Conservation (phyloP, 768 basidiomycete genomes). For the Leucosporidium yakuticum region DNA sequence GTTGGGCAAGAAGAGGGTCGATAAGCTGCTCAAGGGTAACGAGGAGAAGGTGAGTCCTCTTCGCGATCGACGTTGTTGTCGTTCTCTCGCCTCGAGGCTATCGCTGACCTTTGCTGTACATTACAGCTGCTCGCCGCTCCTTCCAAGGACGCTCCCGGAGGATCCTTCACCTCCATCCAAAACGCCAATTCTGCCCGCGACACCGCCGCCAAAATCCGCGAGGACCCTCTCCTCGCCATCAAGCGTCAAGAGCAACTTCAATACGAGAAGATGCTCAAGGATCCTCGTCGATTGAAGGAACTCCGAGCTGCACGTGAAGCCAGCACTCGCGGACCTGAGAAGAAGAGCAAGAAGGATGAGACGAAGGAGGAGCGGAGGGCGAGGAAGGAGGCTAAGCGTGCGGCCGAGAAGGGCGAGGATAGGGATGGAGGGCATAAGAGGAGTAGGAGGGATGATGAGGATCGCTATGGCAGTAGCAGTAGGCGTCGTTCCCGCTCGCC, state of each 20-base stretch:
- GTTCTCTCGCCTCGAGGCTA: background rate
- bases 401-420: slow-evolving; percentile 47
- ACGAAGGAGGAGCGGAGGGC: slow-evolving; percentile 64
- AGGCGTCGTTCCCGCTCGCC: no score
- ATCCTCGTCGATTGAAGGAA: slow-evolving; percentile 75
- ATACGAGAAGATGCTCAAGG: slow-evolving; percentile 58
- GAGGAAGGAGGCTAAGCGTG: slow-evolving; percentile 52
- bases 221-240: slow-evolving; percentile 94
- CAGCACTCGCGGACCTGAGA: background rate
- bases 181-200: slow-evolving; percentile 88
- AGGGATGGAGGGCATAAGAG: slow-evolving; percentile 36
- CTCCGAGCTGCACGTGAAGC: slow-evolving; percentile 41
- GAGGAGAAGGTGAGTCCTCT: slow-evolving; percentile 60
- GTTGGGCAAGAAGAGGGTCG: slow-evolving; percentile 93
- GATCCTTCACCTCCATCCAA: slow-evolving; percentile 43
- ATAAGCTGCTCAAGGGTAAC: slow-evolving; percentile 85
- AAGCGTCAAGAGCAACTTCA: slow-evolving; percentile 96
- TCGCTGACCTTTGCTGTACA: background rate
- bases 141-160: slow-evolving; percentile 3
- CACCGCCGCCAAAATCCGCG: slow-evolving; percentile 85
- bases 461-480: slow-evolving; percentile 38
- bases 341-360: slow-evolving; percentile 68
- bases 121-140: slow-evolving; percentile 22
- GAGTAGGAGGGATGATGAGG: slow-evolving; percentile 44
- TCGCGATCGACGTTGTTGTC: background rate